Evolutionary conservation across 768 basidiomycete genomes (phyloP), one percentile per base, ranked within the genome.

Genomic region (Tylopilus sp.): DNA sequence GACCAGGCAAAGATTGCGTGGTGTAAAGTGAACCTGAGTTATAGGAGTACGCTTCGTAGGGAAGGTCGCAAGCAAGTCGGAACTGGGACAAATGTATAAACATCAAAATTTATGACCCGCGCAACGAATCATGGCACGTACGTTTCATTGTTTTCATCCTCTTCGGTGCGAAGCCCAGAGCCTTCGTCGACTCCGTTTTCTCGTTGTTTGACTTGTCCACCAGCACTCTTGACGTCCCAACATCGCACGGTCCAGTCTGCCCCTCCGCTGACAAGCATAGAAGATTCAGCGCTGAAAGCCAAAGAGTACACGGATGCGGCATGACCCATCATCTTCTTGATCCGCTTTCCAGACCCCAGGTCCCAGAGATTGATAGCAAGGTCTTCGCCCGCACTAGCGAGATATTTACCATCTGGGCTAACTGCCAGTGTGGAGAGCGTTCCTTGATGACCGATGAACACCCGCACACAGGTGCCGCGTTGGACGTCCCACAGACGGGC

Each of bases 401-500:
- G 78, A 73, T 92, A 95, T 48, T 86, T 84, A 5, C 97, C 97
- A 68, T 98, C 95, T 8, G 97, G 94, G 63, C 90, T 93, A 57
- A 98, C 79, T 9, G 93, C 91, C 53, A 98, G 73, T 0, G 87
- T 80, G 6, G 92, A 88, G 21, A 99, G 82, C 14, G 86, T 78
- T 30, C 91, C 96, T 62, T 94, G 89, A 65, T 99, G 97, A 0
- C 95, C 97, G 31, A 96, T 83, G 72, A 98, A 98, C 22, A 99
- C 91, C 19, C 97, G 85, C 3, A 98, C 86, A 70, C 93, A 97
- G 6, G 85, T 79, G 7, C 97, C 97, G 40, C 87, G 84, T 63
- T 98, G 97, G n/a, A 96, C 90, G 66, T 99, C 97, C 97, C 97
- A 99, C 37, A 99, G 71, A 43, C 97, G 85, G 53, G 94, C 92